Conservation (phyloP, 2,329 filamentous ascomycete genomes). For the Penicillium rolfsii region DNA sequence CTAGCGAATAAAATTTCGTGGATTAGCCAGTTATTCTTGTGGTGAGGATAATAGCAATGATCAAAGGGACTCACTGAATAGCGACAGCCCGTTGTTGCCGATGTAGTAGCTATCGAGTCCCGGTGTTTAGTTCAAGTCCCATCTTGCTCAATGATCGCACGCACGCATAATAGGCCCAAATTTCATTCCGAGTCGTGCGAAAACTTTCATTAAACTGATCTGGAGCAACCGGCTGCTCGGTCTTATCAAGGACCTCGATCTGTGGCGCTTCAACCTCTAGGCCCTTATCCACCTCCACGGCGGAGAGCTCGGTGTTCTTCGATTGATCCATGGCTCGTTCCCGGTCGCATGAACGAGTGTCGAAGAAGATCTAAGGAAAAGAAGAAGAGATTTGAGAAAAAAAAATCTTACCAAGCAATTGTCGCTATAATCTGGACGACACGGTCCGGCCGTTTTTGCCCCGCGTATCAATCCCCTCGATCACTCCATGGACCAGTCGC, state of each 20-base stretch:
- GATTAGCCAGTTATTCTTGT: background rate
- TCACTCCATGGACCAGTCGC: constrained; percentile 19
- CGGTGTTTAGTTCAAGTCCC: constrained; percentile 33
- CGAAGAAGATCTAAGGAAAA: background rate
- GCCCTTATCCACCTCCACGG: constrained; percentile 22
- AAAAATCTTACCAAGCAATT: background rate
- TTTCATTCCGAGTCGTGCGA: constrained; percentile 57
- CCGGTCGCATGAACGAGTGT: background rate
- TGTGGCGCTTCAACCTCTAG: background rate
- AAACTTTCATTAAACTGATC: constrained; percentile 59
- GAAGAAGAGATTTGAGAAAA: background rate
- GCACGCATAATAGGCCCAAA: constrained; percentile 60
- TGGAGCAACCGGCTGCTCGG: constrained; percentile 52
- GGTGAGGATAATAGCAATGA: background rate
- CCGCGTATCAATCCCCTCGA: constrained; percentile 17
- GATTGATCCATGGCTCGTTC: constrained; percentile 21
- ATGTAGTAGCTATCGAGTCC: constrained; percentile 60
- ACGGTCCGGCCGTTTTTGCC: constrained; percentile 10
- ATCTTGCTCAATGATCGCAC: constrained; percentile 24
- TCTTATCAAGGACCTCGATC: constrained; percentile 14
- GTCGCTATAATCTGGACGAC: constrained; percentile 9
- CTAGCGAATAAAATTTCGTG: constrained; percentile 20
- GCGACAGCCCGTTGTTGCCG: constrained; percentile 65
- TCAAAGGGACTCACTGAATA: constrained; percentile 54
- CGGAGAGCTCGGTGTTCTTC: constrained; percentile 18